These are phyloP conservation scores for Rhizopogon vulgaris DNA, from an alignment of 768 basidiomycete genomes.

Conservation along the genomic window DNA sequence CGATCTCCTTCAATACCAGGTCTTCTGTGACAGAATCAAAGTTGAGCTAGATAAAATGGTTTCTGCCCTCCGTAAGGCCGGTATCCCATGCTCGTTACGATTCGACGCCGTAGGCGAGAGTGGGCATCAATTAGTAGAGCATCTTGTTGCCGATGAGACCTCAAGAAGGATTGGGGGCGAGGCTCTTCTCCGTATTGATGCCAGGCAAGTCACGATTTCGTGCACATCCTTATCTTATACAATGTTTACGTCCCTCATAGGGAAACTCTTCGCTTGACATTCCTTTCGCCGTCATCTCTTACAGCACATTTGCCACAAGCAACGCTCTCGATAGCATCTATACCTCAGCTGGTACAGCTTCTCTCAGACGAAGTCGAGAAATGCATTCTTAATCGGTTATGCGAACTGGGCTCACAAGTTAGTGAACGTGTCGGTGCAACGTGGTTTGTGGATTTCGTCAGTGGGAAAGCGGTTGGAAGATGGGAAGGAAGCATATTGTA, in stretches of 20 bases:
- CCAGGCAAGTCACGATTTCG: slow-evolving; percentile 37
- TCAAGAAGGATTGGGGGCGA: slow-evolving; percentile 58
- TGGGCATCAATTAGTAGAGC: slow-evolving; percentile 47
- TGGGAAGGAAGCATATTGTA: slow-evolving; percentile 79
- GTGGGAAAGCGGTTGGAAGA: slow-evolving; percentile 57
- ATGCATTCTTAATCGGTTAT: slow-evolving; percentile 62
- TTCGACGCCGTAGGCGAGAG: slow-evolving; percentile 65
- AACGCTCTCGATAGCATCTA: slow-evolving; percentile 64
- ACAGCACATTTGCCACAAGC: slow-evolving; percentile 79
- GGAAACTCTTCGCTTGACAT: slow-evolving; percentile 70
- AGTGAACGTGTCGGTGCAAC: slow-evolving; percentile 48
- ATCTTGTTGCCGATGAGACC: slow-evolving; percentile 36
- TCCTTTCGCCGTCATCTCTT: slow-evolving; percentile 67
- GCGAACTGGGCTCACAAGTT: slow-evolving; percentile 54
- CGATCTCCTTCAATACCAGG: slow-evolving; percentile 73
- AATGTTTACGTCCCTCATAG: slow-evolving; percentile 28
- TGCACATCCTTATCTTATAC: neutral
- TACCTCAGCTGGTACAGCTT: slow-evolving; percentile 70
- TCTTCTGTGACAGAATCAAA: slow-evolving; percentile 61
- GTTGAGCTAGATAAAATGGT: slow-evolving; percentile 49
- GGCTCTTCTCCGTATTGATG: slow-evolving; percentile 62
- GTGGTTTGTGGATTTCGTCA: slow-evolving; percentile 75
- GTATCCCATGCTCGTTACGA: slow-evolving; percentile 50
- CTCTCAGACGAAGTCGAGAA: slow-evolving; percentile 73
- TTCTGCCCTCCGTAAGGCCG: slow-evolving; percentile 42